Evolutionary conservation across 768 basidiomycete species (phyloP).

Genomic region (Sarcomyxa edulis): DNA sequence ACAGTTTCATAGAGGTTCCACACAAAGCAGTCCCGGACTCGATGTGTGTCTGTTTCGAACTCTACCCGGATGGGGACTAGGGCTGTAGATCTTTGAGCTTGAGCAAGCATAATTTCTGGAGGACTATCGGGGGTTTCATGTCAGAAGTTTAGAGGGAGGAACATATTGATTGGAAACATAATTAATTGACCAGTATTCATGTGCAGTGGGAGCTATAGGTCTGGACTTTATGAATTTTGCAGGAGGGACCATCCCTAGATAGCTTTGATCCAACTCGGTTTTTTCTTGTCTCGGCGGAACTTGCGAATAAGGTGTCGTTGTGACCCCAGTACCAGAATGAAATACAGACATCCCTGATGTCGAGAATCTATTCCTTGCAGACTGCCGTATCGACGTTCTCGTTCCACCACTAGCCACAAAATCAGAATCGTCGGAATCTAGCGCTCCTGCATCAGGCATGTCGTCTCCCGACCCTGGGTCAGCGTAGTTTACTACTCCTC

Average conservation of each 20-base stretch:
- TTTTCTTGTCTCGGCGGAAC: slow-evolving; percentile 36
- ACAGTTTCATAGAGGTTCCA: slow-evolving; percentile 93
- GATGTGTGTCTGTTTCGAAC: slow-evolving; percentile 86
- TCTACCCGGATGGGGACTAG: slow-evolving; percentile 94
- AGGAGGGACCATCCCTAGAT: slow-evolving; percentile 83
- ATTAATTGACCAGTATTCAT: slow-evolving; percentile 77
- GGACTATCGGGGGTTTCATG: slow-evolving; percentile 37
- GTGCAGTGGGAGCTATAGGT: slow-evolving; percentile 50
- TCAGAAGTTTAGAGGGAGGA: no score
- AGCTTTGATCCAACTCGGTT: slow-evolving; percentile 79
- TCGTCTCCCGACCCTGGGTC: slow-evolving; percentile 84
- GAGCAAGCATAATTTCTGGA: slow-evolving; percentile 55
- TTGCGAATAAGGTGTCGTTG: slow-evolving; percentile 26
- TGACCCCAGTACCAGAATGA: slow-evolving; percentile 43
- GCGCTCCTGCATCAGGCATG: slow-evolving; percentile 71
- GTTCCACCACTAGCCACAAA: slow-evolving; percentile 63
- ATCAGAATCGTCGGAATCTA: slow-evolving; percentile 84
- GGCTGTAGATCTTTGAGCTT: slow-evolving; percentile 45
- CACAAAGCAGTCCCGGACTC: slow-evolving; percentile 91
- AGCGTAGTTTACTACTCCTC: slow-evolving; percentile 78
- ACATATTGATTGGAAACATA: slow-evolving; percentile 27
- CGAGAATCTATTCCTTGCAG: slow-evolving; percentile 32
- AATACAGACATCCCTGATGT: slow-evolving; percentile 49
- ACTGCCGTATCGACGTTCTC: slow-evolving; percentile 49
- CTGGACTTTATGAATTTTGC: slow-evolving; percentile 67